Evolutionary conservation across 257 asterid species (phyloP).

Genomic region (Datura wrightii): DNA sequence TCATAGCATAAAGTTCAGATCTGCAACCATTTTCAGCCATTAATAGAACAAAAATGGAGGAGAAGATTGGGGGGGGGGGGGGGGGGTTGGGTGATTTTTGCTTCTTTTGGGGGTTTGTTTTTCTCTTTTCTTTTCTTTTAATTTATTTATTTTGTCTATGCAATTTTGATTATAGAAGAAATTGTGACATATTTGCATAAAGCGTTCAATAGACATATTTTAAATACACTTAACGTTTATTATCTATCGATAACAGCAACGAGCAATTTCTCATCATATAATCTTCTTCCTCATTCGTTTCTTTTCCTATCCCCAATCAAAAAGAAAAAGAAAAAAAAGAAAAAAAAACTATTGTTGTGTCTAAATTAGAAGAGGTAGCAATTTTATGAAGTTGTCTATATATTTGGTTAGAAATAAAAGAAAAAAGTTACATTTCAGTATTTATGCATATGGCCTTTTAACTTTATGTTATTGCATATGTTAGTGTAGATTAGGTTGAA

Average conservation of each 20-base stretch:
- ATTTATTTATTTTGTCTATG: background rate
- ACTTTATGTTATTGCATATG: background rate
- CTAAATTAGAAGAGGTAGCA: background rate
- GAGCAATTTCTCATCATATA: too few relatives aligned
- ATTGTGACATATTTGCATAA: too few relatives aligned
- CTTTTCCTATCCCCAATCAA: too few relatives aligned
- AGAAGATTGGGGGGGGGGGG: background rate
- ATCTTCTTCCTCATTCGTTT: too few relatives aligned
- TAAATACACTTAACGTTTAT: too few relatives aligned
- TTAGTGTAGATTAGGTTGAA: background rate
- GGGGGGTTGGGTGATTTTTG: background rate
- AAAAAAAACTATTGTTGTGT: background rate
- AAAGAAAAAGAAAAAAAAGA: too few relatives aligned
- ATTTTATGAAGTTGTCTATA: background rate
- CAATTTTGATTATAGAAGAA: too few relatives aligned
- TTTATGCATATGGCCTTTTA: background rate
- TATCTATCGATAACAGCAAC: too few relatives aligned
- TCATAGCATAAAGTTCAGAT: background rate
- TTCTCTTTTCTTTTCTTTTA: background rate
- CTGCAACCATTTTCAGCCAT: slow-evolving; percentile 19
- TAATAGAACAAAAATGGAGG: background rate
- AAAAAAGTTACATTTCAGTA: background rate
- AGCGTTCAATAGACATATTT: background rate
- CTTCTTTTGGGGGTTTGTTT: background rate
- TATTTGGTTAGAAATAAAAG: background rate